Evolutionary conservation across 1,284 basidiomycete genomes (phyloP).

Genomic region (Melampsora americana): DNA sequence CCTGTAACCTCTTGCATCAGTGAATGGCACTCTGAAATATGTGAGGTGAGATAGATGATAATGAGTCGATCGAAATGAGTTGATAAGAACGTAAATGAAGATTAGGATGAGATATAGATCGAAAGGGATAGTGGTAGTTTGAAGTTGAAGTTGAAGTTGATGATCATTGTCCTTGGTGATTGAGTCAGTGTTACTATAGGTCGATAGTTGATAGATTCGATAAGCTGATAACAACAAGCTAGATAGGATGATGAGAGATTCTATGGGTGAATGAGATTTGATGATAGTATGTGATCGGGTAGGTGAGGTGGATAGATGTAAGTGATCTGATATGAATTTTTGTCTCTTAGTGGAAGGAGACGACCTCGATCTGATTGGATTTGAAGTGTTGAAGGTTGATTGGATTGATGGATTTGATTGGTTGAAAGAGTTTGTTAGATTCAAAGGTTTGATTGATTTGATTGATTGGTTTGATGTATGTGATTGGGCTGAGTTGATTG

Average conservation of each 20-base stretch:
- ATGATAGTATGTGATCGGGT: not conserved
- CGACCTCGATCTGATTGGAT: constrained; percentile 4
- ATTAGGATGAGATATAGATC: not conserved
- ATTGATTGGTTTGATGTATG: not conserved
- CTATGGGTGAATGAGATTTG: not conserved
- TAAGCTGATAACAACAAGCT: not conserved
- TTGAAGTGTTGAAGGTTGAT: not conserved
- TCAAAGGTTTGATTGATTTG: not conserved
- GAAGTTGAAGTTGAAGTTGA: not conserved
- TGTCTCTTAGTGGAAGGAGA: too few relatives aligned
- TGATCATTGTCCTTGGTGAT: not conserved
- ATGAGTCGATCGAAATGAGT: not conserved
- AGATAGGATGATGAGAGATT: constrained; percentile 2
- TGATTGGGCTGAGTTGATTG: not conserved
- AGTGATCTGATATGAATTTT: not conserved
- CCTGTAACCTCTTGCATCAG: constrained; percentile 52
- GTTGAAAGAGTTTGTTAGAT: not conserved
- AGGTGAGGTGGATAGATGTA: not conserved
- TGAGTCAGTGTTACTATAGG: not conserved
- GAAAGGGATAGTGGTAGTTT: constrained; percentile 1
- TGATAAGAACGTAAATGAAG: not conserved
- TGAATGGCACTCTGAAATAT: constrained; percentile 51
- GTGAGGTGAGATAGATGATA: not conserved
- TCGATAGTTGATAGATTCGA: not conserved
- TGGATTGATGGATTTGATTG: not conserved